These are phyloP conservation scores for Scedosporium apiospermum DNA, from an alignment of 2,329 filamentous ascomycete genomes.

Conservation along the genomic window DNA sequence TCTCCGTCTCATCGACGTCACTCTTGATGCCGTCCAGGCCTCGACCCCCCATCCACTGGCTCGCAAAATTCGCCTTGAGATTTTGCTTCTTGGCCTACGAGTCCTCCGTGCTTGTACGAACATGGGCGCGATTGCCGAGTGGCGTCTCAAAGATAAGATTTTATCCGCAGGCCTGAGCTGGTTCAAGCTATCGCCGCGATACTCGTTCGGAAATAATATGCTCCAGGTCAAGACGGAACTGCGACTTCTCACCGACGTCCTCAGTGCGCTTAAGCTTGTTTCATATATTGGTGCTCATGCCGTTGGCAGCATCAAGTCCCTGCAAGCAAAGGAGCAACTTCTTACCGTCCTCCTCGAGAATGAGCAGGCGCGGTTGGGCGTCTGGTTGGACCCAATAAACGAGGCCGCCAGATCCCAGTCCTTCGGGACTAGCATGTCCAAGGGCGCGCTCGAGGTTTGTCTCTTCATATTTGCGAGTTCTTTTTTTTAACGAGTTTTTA, in stretches of 20 bases:
- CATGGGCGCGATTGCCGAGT: constrained; percentile 54
- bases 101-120: constrained; percentile 66
- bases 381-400: constrained; percentile 81
- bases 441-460: constrained; percentile 17
- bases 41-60: constrained; percentile 75
- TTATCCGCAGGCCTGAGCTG: constrained; percentile 79
- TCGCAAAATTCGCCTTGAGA: constrained; percentile 83
- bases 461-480: not conserved
- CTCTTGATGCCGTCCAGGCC: constrained; percentile 62
- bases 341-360: constrained; percentile 71
- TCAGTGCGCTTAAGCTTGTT: constrained; percentile 54
- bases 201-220: constrained; percentile 93
- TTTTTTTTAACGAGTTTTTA: not conserved
- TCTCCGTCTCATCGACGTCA: constrained; percentile 68
- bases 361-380: constrained; percentile 71
- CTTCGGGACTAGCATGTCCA: constrained; percentile 6
- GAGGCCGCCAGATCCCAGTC: constrained; percentile 27
- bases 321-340: constrained; percentile 76
- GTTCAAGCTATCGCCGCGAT: constrained; percentile 76
- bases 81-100: constrained; percentile 72
- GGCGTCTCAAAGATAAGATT: constrained; percentile 81
- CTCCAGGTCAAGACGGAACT: constrained; percentile 91
- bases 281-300: constrained; percentile 46
- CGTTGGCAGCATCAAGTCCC: constrained; percentile 48
- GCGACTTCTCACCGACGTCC: constrained; percentile 68